These are phyloP conservation scores for Dioscorea dumetorum DNA, from an alignment of 106 monocot species.

Conservation along the genomic window DNA sequence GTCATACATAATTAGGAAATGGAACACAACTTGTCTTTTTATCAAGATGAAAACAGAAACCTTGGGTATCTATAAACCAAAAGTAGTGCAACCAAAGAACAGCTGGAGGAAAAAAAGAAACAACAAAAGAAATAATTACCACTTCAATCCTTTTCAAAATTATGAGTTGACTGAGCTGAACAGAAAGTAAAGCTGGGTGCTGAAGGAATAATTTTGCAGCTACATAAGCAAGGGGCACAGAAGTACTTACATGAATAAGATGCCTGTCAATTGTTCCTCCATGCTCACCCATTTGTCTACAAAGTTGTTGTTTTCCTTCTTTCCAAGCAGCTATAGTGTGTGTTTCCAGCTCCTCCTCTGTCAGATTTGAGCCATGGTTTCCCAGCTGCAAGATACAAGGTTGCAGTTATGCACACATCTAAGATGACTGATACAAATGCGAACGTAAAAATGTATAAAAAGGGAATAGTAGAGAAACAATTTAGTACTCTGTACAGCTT, in stretches of 20 bases:
- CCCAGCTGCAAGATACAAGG: constrained; percentile 57
- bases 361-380: constrained; percentile 84
- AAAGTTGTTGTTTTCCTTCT: constrained; percentile 57
- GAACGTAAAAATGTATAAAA: background rate
- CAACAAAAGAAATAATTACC: too few relatives aligned
- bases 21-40: too few relatives aligned
- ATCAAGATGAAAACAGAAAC: too few relatives aligned
- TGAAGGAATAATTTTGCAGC: too few relatives aligned
- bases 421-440: background rate
- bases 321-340: constrained; percentile 99
- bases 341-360: constrained; percentile 97
- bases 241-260: constrained; percentile 53
- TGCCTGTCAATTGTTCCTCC: constrained; percentile 36
- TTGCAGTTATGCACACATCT: background rate
- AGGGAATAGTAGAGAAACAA: background rate
- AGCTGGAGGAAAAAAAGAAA: background rate
- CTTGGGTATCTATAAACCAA: too few relatives aligned
- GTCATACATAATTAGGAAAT: too few relatives aligned
- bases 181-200: too few relatives aligned
- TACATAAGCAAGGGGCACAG: too few relatives aligned
- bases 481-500: too few relatives aligned
- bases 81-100: background rate
- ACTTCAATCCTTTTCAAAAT: too few relatives aligned
- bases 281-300: constrained; percentile 45
- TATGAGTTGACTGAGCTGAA: too few relatives aligned